Percentiles rank a stretch among this genome's conserved stretches.
Conservation (phyloP, 306 rosid species). For the Cucumis melo region DNA sequence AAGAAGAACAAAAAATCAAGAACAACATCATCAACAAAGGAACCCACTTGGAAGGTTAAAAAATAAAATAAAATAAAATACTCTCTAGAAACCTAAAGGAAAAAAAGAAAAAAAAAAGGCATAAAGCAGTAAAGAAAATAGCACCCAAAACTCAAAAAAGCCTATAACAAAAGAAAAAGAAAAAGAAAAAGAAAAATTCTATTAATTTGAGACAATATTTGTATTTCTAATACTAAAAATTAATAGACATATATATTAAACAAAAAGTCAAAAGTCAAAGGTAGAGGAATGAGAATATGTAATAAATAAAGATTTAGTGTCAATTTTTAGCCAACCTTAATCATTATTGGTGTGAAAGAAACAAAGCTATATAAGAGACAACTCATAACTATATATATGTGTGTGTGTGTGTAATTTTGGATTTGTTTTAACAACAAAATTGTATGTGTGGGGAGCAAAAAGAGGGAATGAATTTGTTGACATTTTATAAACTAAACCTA, state of each 20-base stretch:
- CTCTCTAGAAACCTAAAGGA: background rate
- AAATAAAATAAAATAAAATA: background rate
- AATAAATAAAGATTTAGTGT: background rate
- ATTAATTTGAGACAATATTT: background rate
- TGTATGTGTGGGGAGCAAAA: background rate
- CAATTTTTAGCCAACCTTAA: background rate
- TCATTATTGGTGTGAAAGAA: background rate
- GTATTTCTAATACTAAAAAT: background rate
- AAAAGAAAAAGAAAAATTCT: background rate
- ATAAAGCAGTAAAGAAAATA: background rate
- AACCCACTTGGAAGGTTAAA: background rate
- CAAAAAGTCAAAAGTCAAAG: background rate
- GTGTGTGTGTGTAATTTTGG: background rate
- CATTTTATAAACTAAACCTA: background rate
- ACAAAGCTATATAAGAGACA: background rate
- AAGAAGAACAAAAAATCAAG: background rate
- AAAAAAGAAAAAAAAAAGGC: background rate
- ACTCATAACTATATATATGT: background rate
- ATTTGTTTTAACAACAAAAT: background rate
- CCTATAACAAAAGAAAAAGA: background rate
- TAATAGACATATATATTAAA: background rate
- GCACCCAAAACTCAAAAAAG: background rate
- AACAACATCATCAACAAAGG: background rate
- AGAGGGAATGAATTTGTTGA: background rate
- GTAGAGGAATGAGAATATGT: background rate